Conservation (phyloP, 164 flowering plant species). For the Aristolochia fimbriata region DNA sequence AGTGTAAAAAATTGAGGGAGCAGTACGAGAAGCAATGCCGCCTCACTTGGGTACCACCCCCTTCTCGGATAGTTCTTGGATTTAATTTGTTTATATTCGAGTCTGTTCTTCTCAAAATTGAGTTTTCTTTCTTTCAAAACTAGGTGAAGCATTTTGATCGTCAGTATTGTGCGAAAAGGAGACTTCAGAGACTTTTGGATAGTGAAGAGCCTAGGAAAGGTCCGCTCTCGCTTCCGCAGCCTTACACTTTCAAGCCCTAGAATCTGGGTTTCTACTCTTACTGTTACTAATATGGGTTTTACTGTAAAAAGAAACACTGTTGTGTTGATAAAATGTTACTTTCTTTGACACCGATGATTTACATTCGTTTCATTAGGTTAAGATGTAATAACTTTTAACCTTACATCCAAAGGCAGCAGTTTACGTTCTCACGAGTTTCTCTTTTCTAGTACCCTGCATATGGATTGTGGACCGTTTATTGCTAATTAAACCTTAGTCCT, state of each 20-base stretch:
- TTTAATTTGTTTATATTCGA: slow-evolving; percentile 2
- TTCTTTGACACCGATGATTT: no score
- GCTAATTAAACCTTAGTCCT: no score
- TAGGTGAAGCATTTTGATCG: slow-evolving; percentile 97
- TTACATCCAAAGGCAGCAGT: no score
- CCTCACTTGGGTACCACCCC: slow-evolving; percentile 58
- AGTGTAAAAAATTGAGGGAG: slow-evolving; percentile 56
- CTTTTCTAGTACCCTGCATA: no score
- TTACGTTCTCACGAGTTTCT: no score
- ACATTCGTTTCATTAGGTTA: no score
- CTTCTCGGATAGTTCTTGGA: background rate
- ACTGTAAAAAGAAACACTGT: no score
- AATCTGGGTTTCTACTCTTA: background rate
- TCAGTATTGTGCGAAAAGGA: slow-evolving; percentile 59
- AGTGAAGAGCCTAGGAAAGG: slow-evolving; percentile 62
- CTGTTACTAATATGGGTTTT: no score
- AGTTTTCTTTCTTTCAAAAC: background rate
- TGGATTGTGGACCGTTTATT: no score
- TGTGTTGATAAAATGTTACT: no score
- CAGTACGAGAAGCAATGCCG: slow-evolving; percentile 53
- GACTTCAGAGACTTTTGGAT: slow-evolving; percentile 71
- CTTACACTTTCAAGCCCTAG: slow-evolving; percentile 48
- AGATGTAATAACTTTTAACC: no score
- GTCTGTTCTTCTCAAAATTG: background rate
- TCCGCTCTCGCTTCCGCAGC: slow-evolving; percentile 76